Conservation (phyloP, 441 rosid genomes). For the Adansonia grandidieri region DNA sequence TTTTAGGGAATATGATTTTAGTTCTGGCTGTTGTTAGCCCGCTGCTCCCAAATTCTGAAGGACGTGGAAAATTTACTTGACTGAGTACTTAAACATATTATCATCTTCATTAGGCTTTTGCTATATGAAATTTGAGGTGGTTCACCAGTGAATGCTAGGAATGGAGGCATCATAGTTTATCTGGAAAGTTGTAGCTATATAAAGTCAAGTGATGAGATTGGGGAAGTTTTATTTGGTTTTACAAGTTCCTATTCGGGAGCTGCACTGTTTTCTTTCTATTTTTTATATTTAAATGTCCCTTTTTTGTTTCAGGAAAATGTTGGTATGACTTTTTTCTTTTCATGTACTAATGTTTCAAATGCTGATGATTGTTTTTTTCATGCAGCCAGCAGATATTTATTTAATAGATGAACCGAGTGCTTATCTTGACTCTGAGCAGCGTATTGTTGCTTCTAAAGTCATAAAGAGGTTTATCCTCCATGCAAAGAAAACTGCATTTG, state of each 20-base stretch:
- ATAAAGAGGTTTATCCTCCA: conserved; percentile 94
- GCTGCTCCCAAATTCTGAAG: background rate
- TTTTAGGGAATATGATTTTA: background rate
- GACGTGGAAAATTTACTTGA: background rate
- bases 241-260: background rate
- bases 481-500: conserved; percentile 94
- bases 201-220: background rate
- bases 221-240: background rate
- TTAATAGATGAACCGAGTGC: conserved; percentile 98
- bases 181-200: background rate
- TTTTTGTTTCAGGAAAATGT: background rate
- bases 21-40: background rate
- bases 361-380: conserved; percentile 1
- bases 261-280: background rate
- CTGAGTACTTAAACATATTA: background rate
- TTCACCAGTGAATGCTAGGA: background rate
- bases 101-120: background rate
- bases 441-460: conserved; percentile 94
- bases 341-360: background rate
- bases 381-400: conserved; percentile 98
- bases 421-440: conserved; percentile 97
- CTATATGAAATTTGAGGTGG: background rate
- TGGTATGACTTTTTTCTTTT: background rate
- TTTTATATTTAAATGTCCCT: background rate
- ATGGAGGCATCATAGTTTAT: background rate